Evolutionary conservation across 1,139 yeast species (phyloP).

Genomic region (Arxiozyma telluris): DNA sequence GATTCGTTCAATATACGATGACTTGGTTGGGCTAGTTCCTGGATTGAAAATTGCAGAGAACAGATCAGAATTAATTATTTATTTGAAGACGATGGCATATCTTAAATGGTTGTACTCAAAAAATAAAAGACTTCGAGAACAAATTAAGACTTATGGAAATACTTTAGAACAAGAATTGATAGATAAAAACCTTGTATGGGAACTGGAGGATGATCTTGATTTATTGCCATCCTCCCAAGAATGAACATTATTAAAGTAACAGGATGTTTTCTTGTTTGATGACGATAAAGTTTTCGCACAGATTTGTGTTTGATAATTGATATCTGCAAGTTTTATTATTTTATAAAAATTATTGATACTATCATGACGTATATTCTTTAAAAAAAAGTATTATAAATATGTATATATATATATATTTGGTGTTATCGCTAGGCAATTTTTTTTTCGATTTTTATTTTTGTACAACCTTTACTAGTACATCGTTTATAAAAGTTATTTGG

Average conservation of each 20-base stretch:
- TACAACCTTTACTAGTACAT: too few relatives aligned
- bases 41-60: slow-evolving; percentile 30
- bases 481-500: too few relatives aligned
- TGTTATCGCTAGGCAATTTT: not conserved
- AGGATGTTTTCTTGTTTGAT: not conserved
- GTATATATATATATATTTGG: not conserved
- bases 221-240: not conserved
- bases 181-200: slow-evolving; percentile 11
- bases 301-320: not conserved
- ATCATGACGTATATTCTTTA: not conserved
- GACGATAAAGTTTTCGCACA: too few relatives aligned
- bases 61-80: slow-evolving; percentile 35
- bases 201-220: slow-evolving; percentile 3
- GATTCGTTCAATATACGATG: slow-evolving; percentile 35
- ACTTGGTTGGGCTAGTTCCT: slow-evolving; percentile 35
- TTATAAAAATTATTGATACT: too few relatives aligned
- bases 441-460: too few relatives aligned
- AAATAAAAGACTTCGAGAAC: slow-evolving; percentile 18
- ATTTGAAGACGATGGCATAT: slow-evolving; percentile 26
- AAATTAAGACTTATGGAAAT: slow-evolving; percentile 9
- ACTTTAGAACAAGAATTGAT: not conserved
- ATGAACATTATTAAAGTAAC: not conserved
- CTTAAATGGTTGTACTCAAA: slow-evolving; percentile 26
- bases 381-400: too few relatives aligned
- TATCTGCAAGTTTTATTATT: too few relatives aligned